Base-by-base conservation (phyloP, 306 rosid genomes). In the Quercus glauca region DNA sequence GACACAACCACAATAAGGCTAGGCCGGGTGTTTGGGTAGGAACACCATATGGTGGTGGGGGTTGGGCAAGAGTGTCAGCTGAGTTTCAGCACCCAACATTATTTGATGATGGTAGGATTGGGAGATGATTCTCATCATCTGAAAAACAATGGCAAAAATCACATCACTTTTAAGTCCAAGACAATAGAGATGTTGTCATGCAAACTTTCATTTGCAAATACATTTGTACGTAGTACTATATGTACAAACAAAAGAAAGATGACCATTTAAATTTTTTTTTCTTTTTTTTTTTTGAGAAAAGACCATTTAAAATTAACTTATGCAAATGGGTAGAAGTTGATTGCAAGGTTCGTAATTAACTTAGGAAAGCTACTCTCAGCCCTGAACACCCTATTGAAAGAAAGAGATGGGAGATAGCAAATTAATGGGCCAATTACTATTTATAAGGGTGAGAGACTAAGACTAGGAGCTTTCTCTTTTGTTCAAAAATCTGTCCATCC, bases 1-100 rank as follows among this genome's bases (percentile, higher is more conserved):
- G 4, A 83, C 25, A 80, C 86, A 86, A 18, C 89, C 89, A 28
- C 74, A 64, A 63, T 33, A 79, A 69, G 80, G 78, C 55, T 25
- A 33, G 1, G 77, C 8, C 73, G 75, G 77, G 6, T 33, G 73
- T 80, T 18, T 18, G 9, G 19, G 21, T 29, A 63, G 33, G 41
- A 41, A 53, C 41, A 26, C 3, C 3, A 56, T 18, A 29, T 4
- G 33, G 5, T 29, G 33, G 33, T 29, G 33, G 33, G 0, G 33
- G 33, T 74, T 23, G 28, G 33, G 33, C 51, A 52, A 1, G 15
- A 58, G 18, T 41, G 65, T 25, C 63, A 63, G 17, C 6, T 33
- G 6, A 33, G 37, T 33, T 33, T 33, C 37, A 31, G 37, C 6
- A 18, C n/a, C 19, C 71, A 23, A 15, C 75, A 23, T 28, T 21